Percentiles rank a stretch among this genome's conserved stretches.
These are phyloP conservation scores for Hevea brasiliensis DNA, from an alignment of 345 rosid genomes.

Conservation along the genomic window DNA sequence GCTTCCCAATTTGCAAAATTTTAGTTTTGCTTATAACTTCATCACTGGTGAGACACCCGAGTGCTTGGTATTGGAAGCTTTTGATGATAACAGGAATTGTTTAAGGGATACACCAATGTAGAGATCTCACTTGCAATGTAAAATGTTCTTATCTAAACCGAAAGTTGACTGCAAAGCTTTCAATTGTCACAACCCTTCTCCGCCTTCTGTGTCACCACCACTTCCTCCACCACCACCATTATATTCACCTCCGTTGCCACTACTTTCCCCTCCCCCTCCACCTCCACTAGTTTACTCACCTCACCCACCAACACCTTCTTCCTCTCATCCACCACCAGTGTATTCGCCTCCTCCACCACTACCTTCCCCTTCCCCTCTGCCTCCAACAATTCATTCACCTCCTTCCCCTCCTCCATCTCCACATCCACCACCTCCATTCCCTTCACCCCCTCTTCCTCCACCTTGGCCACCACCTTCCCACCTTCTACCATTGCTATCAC, in stretches of 20 bases:
- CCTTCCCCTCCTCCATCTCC: constrained; percentile 19
- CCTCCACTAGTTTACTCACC: constrained; percentile 4
- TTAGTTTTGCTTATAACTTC: constrained; percentile 54
- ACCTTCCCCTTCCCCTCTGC: neutral
- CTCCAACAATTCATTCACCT: neutral
- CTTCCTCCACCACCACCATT: constrained; percentile 24
- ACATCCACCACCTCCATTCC: constrained; percentile 16
- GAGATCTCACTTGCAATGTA: constrained; percentile 64
- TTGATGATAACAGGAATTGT: constrained; percentile 56
- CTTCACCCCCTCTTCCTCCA: constrained; percentile 12
- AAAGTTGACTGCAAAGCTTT: constrained; percentile 46
- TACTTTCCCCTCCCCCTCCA: constrained; percentile 6
- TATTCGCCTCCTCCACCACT: constrained; percentile 24
- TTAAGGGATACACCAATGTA: constrained; percentile 43
- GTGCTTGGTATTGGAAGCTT: constrained; percentile 40
- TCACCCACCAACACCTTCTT: constrained; percentile 9
- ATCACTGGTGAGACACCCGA: constrained; percentile 47
- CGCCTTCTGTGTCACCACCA: constrained; percentile 29
- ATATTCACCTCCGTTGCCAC: constrained; percentile 11
- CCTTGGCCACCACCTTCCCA: constrained; percentile 22
- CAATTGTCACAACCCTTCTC: constrained; percentile 39
- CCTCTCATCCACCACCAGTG: no score
- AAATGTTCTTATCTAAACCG: constrained; percentile 47
- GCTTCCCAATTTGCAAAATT: constrained; percentile 56
- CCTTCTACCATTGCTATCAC: constrained; percentile 9